Percentiles rank a stretch among this genome's conserved stretches.
These are phyloP conservation scores for Tilletia walkeri DNA, from an alignment of 1,284 basidiomycete genomes.

Conservation along the genomic window DNA sequence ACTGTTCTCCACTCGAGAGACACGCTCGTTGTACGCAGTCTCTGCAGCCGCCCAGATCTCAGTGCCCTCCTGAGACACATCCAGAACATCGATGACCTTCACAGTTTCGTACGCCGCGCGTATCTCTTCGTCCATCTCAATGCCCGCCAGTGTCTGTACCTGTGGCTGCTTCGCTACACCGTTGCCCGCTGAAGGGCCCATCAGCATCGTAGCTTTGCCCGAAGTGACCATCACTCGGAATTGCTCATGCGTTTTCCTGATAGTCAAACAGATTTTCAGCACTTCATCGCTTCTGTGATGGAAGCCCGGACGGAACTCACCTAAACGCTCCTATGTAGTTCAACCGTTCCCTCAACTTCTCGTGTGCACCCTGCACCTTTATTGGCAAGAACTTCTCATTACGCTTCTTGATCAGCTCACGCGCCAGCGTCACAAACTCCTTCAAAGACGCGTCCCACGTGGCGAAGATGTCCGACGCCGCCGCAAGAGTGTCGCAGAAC, in stretches of 20 bases:
- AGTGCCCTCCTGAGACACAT: constrained; percentile 80
- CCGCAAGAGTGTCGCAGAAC: constrained; percentile 79
- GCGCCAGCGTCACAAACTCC: constrained; percentile 94
- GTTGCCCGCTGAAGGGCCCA: constrained; percentile 21
- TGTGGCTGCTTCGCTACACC: constrained; percentile 37
- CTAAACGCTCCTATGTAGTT: constrained; percentile 83
- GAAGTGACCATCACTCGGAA: constrained; percentile 94
- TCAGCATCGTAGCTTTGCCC: constrained; percentile 66
- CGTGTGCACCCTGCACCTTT: constrained; percentile 87
- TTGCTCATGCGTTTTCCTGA: constrained; percentile 86
- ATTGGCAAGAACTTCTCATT: constrained; percentile 94
- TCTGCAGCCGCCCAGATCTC: constrained; percentile 97
- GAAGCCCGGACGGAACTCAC: not conserved
- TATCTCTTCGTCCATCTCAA: constrained; percentile 91
- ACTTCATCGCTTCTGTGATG: not conserved
- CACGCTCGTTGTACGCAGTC: constrained; percentile 94
- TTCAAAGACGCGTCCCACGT: constrained; percentile 97
- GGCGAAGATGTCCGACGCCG: constrained; percentile 78
- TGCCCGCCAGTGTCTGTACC: constrained; percentile 65
- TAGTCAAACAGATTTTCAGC: not conserved
- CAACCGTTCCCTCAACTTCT: constrained; percentile 83
- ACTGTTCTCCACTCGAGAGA: constrained; percentile 95
- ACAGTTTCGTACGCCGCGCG: constrained; percentile 85
- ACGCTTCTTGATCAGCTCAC: constrained; percentile 88
- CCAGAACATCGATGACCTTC: constrained; percentile 92